phyloP scores from a whole-genome alignment of 2,329 filamentous ascomycete species.

The Ambrosiella cleistominuta region DNA sequence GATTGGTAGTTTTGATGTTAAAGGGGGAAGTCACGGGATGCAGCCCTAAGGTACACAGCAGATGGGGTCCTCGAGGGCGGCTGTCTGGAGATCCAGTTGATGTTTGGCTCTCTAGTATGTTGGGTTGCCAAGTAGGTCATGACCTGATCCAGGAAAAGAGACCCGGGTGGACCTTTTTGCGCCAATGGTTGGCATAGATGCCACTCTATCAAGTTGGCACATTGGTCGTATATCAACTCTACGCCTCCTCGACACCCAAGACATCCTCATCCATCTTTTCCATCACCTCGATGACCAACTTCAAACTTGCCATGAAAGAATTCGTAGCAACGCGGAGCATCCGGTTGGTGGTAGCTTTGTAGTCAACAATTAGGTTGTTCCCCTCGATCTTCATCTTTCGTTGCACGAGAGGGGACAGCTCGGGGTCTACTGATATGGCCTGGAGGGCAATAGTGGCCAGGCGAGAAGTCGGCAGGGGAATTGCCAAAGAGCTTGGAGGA shows the following conservation, averaged over 20 bases:
- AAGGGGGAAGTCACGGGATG: neutral
- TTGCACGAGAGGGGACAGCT: conserved; percentile 69
- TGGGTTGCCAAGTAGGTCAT: too few relatives aligned
- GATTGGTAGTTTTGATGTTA: too few relatives aligned
- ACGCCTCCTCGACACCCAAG: conserved; percentile 25
- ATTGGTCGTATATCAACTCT: neutral
- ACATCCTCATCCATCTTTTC: conserved; percentile 77
- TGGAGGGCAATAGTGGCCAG: conserved; percentile 60
- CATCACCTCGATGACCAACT: conserved; percentile 76
- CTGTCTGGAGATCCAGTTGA: too few relatives aligned
- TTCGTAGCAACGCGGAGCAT: conserved; percentile 95
- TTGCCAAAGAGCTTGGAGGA: conserved; percentile 43
- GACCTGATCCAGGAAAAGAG: too few relatives aligned
- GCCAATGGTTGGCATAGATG: too few relatives aligned
- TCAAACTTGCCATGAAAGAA: conserved; percentile 82
- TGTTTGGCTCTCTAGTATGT: neutral
- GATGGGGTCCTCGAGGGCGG: neutral
- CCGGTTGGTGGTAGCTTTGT: conserved; percentile 78
- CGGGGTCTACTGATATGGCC: conserved; percentile 68
- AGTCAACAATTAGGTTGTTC: conserved; percentile 51
- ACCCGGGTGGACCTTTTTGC: too few relatives aligned
- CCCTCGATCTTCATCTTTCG: conserved; percentile 45
- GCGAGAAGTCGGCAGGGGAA: conserved; percentile 66
- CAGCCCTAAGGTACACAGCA: neutral
- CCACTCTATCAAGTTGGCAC: neutral